Evolutionary conservation across 228 moss, liverwort and hornwort genomes (phyloP).

Genomic region (Sphagnum magellanicum): DNA sequence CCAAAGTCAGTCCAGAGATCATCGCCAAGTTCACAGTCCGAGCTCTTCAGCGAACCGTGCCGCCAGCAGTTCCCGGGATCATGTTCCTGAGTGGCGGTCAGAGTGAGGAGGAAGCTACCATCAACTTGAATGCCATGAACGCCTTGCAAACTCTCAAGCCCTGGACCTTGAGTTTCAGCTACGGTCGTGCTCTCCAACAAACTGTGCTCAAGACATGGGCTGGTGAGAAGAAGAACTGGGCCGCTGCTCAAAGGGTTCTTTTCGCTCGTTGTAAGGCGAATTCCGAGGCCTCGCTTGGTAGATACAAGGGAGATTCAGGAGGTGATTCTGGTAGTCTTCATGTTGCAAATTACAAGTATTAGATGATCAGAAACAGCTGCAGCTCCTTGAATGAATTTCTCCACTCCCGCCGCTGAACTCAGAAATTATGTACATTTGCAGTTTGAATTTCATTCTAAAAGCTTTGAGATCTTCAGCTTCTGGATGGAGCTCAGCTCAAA

Average conservation of each 20-base stretch:
- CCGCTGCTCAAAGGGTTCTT: conserved; percentile 44
- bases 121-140: conserved; percentile 60
- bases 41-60: conserved; percentile 51
- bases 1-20: conserved; percentile 53
- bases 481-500: too few species aligned
- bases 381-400: too few species aligned
- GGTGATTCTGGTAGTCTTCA: conserved; percentile 54
- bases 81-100: conserved; percentile 51
- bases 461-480: too few species aligned
- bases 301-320: conserved; percentile 55
- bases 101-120: conserved; percentile 59
- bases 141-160: conserved; percentile 50
- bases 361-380: too few species aligned
- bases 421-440: too few species aligned
- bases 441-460: too few species aligned
- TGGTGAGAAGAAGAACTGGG: conserved; percentile 62
- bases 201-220: conserved; percentile 60
- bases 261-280: conserved; percentile 53
- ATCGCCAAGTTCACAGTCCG: conserved; percentile 66
- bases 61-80: conserved; percentile 51
- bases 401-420: too few species aligned
- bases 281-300: conserved; percentile 52
- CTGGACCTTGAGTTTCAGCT: conserved; percentile 62
- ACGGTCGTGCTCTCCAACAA: conserved; percentile 49
- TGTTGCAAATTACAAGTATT: conserved; percentile 53